Percentiles rank a stretch among this genome's conserved stretches.
phyloP scores from a whole-genome alignment of 768 basidiomycete species.

The Cystobasidiopsis lactophilus region DNA sequence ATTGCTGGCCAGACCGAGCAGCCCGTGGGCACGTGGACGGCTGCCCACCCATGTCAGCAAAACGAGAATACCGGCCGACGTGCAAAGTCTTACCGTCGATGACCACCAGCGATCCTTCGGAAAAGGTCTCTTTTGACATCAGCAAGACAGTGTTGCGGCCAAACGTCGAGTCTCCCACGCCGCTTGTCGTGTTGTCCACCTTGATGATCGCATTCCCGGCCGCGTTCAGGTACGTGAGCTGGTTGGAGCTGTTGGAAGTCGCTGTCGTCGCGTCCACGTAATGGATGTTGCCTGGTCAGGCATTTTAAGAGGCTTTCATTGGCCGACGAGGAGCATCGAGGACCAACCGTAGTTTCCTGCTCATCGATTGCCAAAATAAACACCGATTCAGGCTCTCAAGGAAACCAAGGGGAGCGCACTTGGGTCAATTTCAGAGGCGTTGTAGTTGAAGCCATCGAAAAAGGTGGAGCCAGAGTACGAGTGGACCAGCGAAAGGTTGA shows the following conservation, averaged over 20 bases:
- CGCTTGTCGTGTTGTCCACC: conserved; percentile 43
- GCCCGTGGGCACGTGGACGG: not conserved
- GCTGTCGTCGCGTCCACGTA: conserved; percentile 21
- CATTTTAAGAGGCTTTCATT: too few relatives aligned
- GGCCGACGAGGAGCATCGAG: too few relatives aligned
- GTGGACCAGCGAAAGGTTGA: too few relatives aligned
- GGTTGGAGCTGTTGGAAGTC: conserved; percentile 23
- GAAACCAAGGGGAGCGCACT: too few relatives aligned
- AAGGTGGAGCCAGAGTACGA: too few relatives aligned
- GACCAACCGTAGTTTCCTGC: too few relatives aligned
- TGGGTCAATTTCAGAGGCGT: too few relatives aligned
- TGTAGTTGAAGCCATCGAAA: too few relatives aligned
- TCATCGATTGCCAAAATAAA: too few relatives aligned
- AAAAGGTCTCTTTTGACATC: conserved; percentile 5
- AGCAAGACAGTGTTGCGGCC: conserved; percentile 7
- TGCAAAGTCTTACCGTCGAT: too few relatives aligned
- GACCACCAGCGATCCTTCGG: conserved; percentile 5
- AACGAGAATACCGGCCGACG: conserved; percentile 4
- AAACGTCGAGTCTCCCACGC: conserved; percentile 5
- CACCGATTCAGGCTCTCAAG: too few relatives aligned
- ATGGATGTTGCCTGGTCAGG: too few relatives aligned
- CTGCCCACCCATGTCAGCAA: conserved; percentile 2
- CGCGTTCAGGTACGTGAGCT: conserved; percentile 41
- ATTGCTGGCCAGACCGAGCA: conserved; percentile 8
- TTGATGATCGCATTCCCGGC: conserved; percentile 54